Evolutionary conservation across 176 grass and related monocot genomes (phyloP), one percentile per base, ranked within the genome.

Genomic region (Tuctoria greenei): DNA sequence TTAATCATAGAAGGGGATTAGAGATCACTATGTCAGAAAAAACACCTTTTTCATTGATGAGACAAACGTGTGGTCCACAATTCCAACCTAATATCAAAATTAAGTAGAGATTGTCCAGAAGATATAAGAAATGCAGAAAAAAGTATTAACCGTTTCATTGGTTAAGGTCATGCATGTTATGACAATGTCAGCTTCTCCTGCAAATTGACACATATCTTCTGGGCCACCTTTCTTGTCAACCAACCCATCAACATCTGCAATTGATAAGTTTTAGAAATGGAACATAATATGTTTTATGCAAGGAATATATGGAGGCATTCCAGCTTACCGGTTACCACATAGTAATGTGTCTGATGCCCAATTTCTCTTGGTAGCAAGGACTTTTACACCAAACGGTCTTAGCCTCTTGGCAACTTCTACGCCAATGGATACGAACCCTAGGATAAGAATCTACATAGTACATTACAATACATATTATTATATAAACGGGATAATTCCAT

Each of bases 391-490:
- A 90, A 98, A 98, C 10, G 91, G 79, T 75, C 72, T 89, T 61
- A 98, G 66, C 79, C 95, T 86, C 86, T 86, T 92, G 61, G 95
- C 91, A 72, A 98, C 6, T 68, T 94, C 91, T 34, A 88, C 51
- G 3, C 95, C 95, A 66, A 98, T 98, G 86, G 91, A 81, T 59
- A 91, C 95, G 58, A 98, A 98, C n/a, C 95, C 95, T 25, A 98
- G 81, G 59, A 98, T 92, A 70, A 90, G 82, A 56, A 98, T 74
- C 95, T 98, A 84, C 8, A 83, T 8, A 52, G 74, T 41, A 38
- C 28, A 76, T 46, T 18, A 44, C 14, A n/a, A n/a, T n/a, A 85
- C 51, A 80, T 15, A 59, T 61, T 65, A 49, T 5, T 27, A 31
- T 10, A 69, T n/a, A 50, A 70, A 67, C 81, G 68, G 16, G n/a